A percentile compares a stretch with the other conserved stretches of the same genome.
Evolutionary conservation across 768 basidiomycete genomes (phyloP).

Genomic region (Suillus ampliporus): DNA sequence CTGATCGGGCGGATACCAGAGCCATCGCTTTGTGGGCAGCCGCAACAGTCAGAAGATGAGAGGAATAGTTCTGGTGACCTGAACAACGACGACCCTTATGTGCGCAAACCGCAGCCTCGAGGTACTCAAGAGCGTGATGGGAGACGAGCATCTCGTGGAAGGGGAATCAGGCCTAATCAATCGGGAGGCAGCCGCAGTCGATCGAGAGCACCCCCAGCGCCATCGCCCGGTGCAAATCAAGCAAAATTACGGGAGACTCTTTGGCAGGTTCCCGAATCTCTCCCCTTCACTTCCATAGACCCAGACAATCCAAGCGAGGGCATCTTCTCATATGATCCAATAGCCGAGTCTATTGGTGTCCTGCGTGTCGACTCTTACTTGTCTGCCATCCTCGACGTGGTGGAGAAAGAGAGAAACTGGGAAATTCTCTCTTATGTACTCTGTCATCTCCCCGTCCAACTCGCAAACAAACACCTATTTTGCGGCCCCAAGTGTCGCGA

Average conservation of each 20-base stretch:
- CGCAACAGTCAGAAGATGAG: constrained; percentile 28
- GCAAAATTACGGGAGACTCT: constrained; percentile 46
- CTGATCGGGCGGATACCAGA: constrained; percentile 61
- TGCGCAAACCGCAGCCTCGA: constrained; percentile 53
- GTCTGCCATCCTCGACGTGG: constrained; percentile 59
- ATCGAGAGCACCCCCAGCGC: constrained; percentile 54
- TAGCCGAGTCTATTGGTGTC: constrained; percentile 47
- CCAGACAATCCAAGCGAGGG: constrained; percentile 70
- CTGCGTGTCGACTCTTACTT: constrained; percentile 83
- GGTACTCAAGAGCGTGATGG: constrained; percentile 58
- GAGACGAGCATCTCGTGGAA: constrained; percentile 57
- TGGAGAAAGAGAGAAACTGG: constrained; percentile 85
- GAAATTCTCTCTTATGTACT: constrained; percentile 92
- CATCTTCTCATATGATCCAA: constrained; percentile 67
- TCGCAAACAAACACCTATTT: constrained; percentile 95
- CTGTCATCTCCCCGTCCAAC: constrained; percentile 88
- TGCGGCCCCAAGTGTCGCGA: constrained; percentile 84
- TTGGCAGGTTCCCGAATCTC: constrained; percentile 73
- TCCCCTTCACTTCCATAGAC: constrained; percentile 60
- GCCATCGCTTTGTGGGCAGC: constrained; percentile 7
- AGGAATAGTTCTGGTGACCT: constrained; percentile 29
- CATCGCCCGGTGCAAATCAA: constrained; percentile 29
- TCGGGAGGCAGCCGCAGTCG: constrained; percentile 63
- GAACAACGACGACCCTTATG: constrained; percentile 31
- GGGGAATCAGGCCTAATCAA: constrained; percentile 48